Percentiles rank a stretch among this genome's conserved stretches.
Evolutionary conservation across 2,329 filamentous ascomycete species (phyloP).

Genomic region (Fusarium nisikadoi): DNA sequence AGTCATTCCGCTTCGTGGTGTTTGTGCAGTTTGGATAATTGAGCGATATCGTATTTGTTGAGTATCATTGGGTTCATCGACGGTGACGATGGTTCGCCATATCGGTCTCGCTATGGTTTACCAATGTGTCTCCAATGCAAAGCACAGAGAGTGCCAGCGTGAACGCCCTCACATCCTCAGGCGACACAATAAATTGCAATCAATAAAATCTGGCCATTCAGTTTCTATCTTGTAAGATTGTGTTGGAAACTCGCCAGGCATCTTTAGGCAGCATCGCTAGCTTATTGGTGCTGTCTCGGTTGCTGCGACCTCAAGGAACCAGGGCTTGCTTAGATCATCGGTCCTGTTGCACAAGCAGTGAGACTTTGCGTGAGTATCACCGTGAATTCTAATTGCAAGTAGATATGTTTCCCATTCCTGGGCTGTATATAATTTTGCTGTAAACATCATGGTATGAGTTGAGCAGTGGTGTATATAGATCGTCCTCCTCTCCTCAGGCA

Average conservation of each 20-base stretch:
- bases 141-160: background rate
- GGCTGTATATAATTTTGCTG: rapidly evolving
- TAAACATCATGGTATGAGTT: too few relatives aligned
- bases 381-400: background rate
- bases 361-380: background rate
- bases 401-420: rapidly evolving
- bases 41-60: rapidly evolving
- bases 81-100: rapidly evolving
- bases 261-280: background rate
- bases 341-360: background rate
- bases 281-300: background rate
- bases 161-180: background rate
- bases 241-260: background rate
- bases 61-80: background rate
- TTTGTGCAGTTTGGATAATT: rapidly evolving
- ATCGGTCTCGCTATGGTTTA: rapidly evolving
- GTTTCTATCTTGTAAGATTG: rapidly evolving
- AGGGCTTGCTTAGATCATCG: background rate
- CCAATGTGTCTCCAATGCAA: rapidly evolving
- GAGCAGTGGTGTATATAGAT: background rate
- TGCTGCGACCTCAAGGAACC: background rate
- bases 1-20: rapidly evolving
- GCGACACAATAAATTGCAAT: background rate
- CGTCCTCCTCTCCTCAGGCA: background rate
- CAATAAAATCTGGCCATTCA: rapidly evolving